Percentiles rank a stretch among this genome's conserved stretches.
Evolutionary conservation across 1,284 basidiomycete genomes (phyloP).

Genomic region (Fomitiporia mediterranea): DNA sequence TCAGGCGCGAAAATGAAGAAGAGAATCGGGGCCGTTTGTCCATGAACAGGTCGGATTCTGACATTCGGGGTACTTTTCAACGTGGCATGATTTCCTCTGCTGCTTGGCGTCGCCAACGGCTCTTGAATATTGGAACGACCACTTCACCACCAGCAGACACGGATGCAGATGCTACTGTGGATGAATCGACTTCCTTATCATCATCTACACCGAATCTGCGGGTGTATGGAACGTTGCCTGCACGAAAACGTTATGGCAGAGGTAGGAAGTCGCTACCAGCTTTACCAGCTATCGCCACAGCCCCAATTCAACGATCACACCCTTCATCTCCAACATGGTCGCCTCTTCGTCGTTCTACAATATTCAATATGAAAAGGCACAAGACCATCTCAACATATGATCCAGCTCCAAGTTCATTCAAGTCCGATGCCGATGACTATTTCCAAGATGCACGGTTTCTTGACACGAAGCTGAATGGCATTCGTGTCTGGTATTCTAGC

Average conservation of each 20-base stretch:
- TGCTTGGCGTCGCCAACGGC: conserved; percentile 47
- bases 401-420: conserved; percentile 37
- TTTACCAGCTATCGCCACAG: conserved; percentile 26
- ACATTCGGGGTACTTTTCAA: conserved; percentile 23
- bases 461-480: conserved; percentile 74
- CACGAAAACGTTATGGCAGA: conserved; percentile 27
- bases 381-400: conserved; percentile 72
- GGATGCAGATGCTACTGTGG: conserved; percentile 1
- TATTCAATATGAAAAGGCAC: conserved; percentile 30
- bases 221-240: conserved; percentile 50
- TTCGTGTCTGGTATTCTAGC: conserved; percentile 89
- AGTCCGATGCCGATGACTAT: conserved; percentile 28
- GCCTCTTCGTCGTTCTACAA: conserved; percentile 38
- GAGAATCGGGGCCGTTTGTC: not conserved
- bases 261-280: conserved; percentile 33
- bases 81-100: conserved; percentile 37
- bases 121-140: conserved; percentile 44
- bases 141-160: not conserved
- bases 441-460: conserved; percentile 41
- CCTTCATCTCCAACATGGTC: conserved; percentile 29
- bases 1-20: not conserved
- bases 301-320: conserved; percentile 8
- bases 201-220: conserved; percentile 22
- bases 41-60: conserved; percentile 14
- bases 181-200: conserved; percentile 30